Conservation (phyloP, 768 basidiomycete species). For the Termitomyces sp. region DNA sequence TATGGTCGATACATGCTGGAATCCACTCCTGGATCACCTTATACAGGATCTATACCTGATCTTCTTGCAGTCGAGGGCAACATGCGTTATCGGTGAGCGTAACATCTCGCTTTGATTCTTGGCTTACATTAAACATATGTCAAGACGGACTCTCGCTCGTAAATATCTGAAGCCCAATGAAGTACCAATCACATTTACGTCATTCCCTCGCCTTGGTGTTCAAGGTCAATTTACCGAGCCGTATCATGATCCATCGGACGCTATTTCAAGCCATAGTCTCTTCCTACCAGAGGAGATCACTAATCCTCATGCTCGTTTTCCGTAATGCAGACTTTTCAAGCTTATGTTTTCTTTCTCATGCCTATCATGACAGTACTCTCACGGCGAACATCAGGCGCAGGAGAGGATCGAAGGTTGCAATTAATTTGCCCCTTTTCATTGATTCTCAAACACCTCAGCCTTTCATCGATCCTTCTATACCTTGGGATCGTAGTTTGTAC, state of each 20-base stretch:
- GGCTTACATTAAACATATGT: background rate
- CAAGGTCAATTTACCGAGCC: constrained; percentile 93
- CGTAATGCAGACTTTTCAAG: constrained; percentile 44
- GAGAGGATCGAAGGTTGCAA: constrained; percentile 90
- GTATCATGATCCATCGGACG: constrained; percentile 67
- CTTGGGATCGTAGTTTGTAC: constrained; percentile 80
- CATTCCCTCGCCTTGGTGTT: constrained; percentile 90
- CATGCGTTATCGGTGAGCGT: constrained; percentile 84
- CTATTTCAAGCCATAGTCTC: constrained; percentile 86
- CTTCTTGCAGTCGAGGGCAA: constrained; percentile 88
- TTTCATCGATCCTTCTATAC: constrained; percentile 91
- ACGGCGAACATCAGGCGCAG: constrained; percentile 93
- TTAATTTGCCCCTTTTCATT: constrained; percentile 90
- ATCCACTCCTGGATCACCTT: constrained; percentile 94
- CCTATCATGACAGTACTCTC: constrained; percentile 63
- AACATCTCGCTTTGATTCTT: constrained; percentile 1
- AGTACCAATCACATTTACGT: constrained; percentile 88
- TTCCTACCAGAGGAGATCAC: constrained; percentile 96
- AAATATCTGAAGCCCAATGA: constrained; percentile 83
- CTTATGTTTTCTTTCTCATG: constrained; percentile 9
- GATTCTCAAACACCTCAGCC: constrained; percentile 85
- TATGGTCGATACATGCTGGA: constrained; percentile 99
- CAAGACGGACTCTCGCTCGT: constrained; percentile 79
- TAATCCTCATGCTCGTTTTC: constrained; percentile 96
- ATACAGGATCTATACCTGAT: constrained; percentile 83